A percentile compares a stretch with the other conserved stretches of the same genome.
Evolutionary conservation across 2,329 filamentous ascomycete genomes (phyloP).

Genomic region (Ophiostoma fasciatum): DNA sequence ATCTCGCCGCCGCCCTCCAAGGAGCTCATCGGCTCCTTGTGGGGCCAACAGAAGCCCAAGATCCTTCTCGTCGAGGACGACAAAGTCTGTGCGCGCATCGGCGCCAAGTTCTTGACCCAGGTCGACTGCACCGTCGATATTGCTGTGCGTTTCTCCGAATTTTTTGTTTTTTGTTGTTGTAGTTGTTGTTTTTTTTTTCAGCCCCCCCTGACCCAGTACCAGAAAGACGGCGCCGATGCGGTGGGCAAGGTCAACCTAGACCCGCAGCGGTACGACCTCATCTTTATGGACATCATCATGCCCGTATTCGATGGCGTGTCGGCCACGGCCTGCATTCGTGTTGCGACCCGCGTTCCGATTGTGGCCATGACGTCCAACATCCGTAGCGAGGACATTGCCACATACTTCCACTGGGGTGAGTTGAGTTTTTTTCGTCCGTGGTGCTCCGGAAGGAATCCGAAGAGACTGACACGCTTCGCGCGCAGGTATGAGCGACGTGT

Average conservation of each 20-base stretch:
- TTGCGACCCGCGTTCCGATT: conserved; percentile 72
- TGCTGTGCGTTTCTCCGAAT: conserved; percentile 34
- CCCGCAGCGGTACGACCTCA: conserved; percentile 43
- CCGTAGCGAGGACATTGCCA: conserved; percentile 85
- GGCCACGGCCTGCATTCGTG: conserved; percentile 81
- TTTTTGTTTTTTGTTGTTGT: not conserved
- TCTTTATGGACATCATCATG: conserved; percentile 95
- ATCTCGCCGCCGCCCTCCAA: conserved; percentile 21
- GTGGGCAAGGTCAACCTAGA: conserved; percentile 62
- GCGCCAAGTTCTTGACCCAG: conserved; percentile 49
- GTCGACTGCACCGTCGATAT: conserved; percentile 54
- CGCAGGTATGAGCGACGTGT: conserved; percentile 89
- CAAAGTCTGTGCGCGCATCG: conserved; percentile 51
- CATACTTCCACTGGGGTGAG: conserved; percentile 93
- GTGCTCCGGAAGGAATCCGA: no score
- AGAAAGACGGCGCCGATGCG: conserved; percentile 65
- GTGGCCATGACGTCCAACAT: conserved; percentile 99
- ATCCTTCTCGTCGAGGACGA: conserved; percentile 85
- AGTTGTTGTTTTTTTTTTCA: not conserved
- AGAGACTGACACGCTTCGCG: no score
- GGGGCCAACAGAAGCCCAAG: conserved; percentile 52
- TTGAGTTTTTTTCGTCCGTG: not conserved
- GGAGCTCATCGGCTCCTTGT: conserved; percentile 29
- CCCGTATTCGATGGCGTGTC: conserved; percentile 89
- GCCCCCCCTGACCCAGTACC: no score